These are phyloP conservation scores for Saussurea involucrata DNA, from an alignment of 129 eudicot genomes.

Conservation along the genomic window DNA sequence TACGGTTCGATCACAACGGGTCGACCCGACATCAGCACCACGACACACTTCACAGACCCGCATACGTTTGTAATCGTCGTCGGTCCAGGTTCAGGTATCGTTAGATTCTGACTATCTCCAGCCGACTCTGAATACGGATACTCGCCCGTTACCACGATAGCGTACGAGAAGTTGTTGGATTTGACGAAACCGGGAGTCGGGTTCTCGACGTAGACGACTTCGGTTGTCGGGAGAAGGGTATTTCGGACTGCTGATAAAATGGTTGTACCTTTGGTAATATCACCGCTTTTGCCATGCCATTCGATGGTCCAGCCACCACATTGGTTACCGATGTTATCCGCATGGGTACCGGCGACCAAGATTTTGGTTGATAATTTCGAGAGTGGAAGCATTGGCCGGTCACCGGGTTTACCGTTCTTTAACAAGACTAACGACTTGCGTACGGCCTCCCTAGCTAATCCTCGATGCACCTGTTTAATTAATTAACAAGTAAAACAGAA, in stretches of 20 bases:
- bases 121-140: constrained; percentile 60
- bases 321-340: constrained; percentile 59
- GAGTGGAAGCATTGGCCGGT: constrained; percentile 59
- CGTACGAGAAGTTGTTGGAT: constrained; percentile 51
- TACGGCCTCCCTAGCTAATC: constrained; percentile 73
- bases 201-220: constrained; percentile 56
- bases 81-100: constrained; percentile 53
- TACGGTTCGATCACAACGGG: constrained; percentile 70
- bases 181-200: constrained; percentile 44
- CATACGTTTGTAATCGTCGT: constrained; percentile 55
- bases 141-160: constrained; percentile 77
- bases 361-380: constrained; percentile 55
- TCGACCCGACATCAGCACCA: constrained; percentile 57
- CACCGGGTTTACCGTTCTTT: constrained; percentile 53
- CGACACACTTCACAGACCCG: constrained; percentile 54
- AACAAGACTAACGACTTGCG: constrained; percentile 71
- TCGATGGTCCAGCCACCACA: constrained; percentile 84
- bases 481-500: background rate
- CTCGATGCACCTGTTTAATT: constrained; percentile 59
- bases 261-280: constrained; percentile 56
- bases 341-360: constrained; percentile 71
- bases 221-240: constrained; percentile 56
- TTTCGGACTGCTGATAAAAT: constrained; percentile 53
- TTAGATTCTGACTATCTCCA: constrained; percentile 57
- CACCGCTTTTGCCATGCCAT: constrained; percentile 66